phyloP scores from a whole-genome alignment of 768 basidiomycete genomes.

The Heimioporus sp. region DNA sequence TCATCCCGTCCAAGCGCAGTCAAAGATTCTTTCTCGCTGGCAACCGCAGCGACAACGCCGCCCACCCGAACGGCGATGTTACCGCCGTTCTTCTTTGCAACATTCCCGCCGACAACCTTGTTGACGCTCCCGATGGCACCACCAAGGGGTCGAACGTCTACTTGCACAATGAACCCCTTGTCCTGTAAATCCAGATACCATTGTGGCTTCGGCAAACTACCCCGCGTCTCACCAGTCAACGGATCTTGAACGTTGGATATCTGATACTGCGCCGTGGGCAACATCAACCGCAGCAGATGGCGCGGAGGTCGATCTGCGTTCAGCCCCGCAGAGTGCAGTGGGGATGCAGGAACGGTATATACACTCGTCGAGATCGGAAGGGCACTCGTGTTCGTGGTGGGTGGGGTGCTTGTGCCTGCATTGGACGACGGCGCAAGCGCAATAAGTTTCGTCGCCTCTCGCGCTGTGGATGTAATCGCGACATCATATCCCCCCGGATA shows the following conservation, averaged over 20 bases:
- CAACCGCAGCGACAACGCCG: conserved; percentile 42
- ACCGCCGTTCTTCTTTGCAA: conserved; percentile 7
- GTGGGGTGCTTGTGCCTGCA: background rate
- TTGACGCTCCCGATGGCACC: background rate
- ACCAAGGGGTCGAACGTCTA: conserved; percentile 53
- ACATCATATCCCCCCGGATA: conserved; percentile 77
- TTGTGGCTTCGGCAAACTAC: conserved; percentile 58
- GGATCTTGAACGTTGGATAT: conserved; percentile 79
- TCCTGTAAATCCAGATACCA: conserved; percentile 74
- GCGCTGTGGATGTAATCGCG: conserved; percentile 41
- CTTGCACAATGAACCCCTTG: conserved; percentile 55
- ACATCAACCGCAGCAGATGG: conserved; percentile 71
- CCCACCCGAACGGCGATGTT: conserved; percentile 31
- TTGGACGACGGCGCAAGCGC: conserved; percentile 27
- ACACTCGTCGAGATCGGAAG: conserved; percentile 60
- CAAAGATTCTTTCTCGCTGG: conserved; percentile 75
- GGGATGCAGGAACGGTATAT: conserved; percentile 78
- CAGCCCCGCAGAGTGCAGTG: conserved; percentile 72
- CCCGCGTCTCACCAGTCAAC: conserved; percentile 64
- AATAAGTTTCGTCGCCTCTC: conserved; percentile 38
- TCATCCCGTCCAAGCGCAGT: conserved; percentile 73
- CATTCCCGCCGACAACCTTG: conserved; percentile 2
- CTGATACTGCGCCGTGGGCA: conserved; percentile 84
- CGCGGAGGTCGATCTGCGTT: conserved; percentile 52
- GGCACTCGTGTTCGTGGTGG: conserved; percentile 7